A percentile compares a stretch with the other conserved stretches of the same genome.
Evolutionary conservation across 2,329 filamentous ascomycete genomes (phyloP).

Genomic region (Nemania diffusa): DNA sequence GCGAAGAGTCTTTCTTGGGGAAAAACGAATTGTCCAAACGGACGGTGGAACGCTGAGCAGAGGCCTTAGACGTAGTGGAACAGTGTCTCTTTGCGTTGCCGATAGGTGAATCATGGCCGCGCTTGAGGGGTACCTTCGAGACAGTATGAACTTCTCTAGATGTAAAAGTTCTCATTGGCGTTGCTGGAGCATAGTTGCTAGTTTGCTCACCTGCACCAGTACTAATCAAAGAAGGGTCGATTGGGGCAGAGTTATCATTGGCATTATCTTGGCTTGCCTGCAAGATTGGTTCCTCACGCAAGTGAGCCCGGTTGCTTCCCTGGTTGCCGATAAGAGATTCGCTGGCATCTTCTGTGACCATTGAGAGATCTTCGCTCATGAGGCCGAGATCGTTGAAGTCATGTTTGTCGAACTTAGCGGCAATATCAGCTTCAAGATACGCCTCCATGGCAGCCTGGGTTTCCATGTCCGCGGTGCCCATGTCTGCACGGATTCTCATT

Average conservation of each 20-base stretch:
- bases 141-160: conserved; percentile 75
- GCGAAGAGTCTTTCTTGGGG: conserved; percentile 56
- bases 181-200: conserved; percentile 57
- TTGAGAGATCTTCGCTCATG: conserved; percentile 66
- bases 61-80: conserved; percentile 61
- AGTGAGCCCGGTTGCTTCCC: conserved; percentile 49
- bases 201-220: conserved; percentile 32
- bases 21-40: conserved; percentile 62
- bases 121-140: conserved; percentile 80
- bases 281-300: conserved; percentile 57
- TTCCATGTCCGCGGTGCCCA: too few relatives aligned
- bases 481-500: conserved; percentile 58
- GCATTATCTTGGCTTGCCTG: conserved; percentile 74
- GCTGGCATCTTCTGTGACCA: conserved; percentile 68
- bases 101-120: conserved; percentile 68
- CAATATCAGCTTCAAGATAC: conserved; percentile 48
- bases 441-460: conserved; percentile 47
- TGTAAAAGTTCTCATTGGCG: conserved; percentile 63
- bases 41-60: conserved; percentile 55
- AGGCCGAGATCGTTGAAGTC: conserved; percentile 60
- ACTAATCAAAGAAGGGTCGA: conserved; percentile 60
- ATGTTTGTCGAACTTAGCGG: conserved; percentile 53
- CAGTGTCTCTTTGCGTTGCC: conserved; percentile 61
- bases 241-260: conserved; percentile 71
- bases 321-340: conserved; percentile 66